Evolutionary conservation across 352 stramenopile genomes (phyloP), one percentile per base, ranked within the genome.

Genomic region (Pilasporangium apinafurcum): DNA sequence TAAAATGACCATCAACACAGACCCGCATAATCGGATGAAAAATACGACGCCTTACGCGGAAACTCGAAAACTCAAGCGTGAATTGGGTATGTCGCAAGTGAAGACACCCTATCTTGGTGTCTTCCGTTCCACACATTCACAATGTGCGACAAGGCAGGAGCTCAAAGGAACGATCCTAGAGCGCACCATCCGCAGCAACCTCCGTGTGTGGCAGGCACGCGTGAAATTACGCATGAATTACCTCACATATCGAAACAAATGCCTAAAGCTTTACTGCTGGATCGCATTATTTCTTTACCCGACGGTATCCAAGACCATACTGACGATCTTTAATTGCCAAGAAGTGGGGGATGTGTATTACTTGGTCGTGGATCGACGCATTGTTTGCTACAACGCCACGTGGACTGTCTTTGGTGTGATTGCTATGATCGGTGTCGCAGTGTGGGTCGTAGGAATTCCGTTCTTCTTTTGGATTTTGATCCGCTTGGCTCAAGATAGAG

Each of bases 161-260:
- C 59, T 89, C 0, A 66, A 44, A 6, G 74, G 71, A 8, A 51
- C 26, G 24, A 71, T 86, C 8, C 63, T 83, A 9, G 69, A 84
- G 38, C 71, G 77, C 6, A 86, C 71, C 5, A 70, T 89, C 28
- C 71, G 77, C 7, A 75, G 66, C 37, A 89, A 89, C 29, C 39
- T 89, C 13, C 71, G 77, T 5, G 77, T 89, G 13, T 89, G 77
- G 77, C 77, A 89, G 43, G 77, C 77, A 4, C 59, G 77, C 3
- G 68, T 86, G 5, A 89, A 89, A 44, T 54, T 89, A 17, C 77
- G 77, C 24, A 89, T 89, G 77, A 89, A 89, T 59, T 87, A 87
- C 44, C 56, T 86, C 18, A 84, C 77, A 29, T 89, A 89, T 56
- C 69, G 74, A 12, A 83, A 86, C 59, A 86, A 84, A 31, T 89